Base-by-base conservation (phyloP, 2,329 filamentous ascomycete species). In the Ophiostoma tasmaniense region DNA sequence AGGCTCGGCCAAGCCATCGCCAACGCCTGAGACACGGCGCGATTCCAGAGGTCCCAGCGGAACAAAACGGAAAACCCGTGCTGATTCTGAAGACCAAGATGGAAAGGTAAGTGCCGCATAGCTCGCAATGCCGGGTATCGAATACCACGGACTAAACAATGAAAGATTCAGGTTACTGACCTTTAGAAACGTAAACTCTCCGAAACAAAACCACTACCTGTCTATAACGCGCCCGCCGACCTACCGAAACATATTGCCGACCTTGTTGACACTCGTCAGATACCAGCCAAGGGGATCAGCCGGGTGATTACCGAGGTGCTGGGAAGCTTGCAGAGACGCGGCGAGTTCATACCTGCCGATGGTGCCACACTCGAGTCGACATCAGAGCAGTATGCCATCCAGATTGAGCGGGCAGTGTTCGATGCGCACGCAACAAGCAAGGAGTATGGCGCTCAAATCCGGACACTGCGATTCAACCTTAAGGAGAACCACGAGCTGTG, bases 401-500 rank as follows among this genome's bases (percentile, higher is more conserved):
- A 92, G 72, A 90, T 98, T 71, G 93, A 97, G 80, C 87, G 92
- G 74, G 86, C 86, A 3, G 84, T 89, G 17, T 81, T 84, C 69
- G 84, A 85, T 71, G 83, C 82, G 0, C 84, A 89, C 69, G 80
- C 82, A 0, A 80, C 79, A 42, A 80, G 82, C 30, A 80, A 81
- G 70, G 80, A 87, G 67, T 88, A 87, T 73, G 81, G 76, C 17
- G 80, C 81, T 42, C 87, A 97, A 78, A 85, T 93, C 74, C 88
- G 92, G 72, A 87, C 89, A 62, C 85, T 99, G 73, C 82, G 88
- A 66, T 91, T 91, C 79, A 98, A 98, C 79, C 82, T 97, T 71
- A 97, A 96, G 83, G 89, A 89, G 76, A 99, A 99, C 77, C 80
- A 88, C 68, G 88, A 92, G 73, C 82, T 99, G 62, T 87, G 90